Base-by-base conservation (phyloP, 2,329 filamentous ascomycete genomes). In the Phaeosphaeria sp. region DNA sequence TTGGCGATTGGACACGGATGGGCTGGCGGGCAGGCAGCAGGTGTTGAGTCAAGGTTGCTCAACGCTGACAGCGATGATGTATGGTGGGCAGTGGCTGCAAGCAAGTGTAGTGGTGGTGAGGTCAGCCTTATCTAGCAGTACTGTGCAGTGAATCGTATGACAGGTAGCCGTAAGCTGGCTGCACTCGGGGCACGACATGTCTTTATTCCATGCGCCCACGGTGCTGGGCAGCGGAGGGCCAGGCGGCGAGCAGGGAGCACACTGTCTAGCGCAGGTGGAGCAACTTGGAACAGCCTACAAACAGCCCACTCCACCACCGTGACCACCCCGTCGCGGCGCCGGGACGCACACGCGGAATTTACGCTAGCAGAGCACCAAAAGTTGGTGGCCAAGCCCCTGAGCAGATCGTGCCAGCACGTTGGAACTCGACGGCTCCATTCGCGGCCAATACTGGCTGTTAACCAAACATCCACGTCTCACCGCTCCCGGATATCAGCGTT, bases 341-440 rank as follows among this genome's bases (percentile, higher is more conserved):
- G 72, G 72, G 68, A 74, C 64, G 64, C 69, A 57, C 67, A 73
- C 66, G 69, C 70, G 70, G 69, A 66, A 61, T 56, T 52, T 52
- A 58, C 61, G 58, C 70, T 72, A 74, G 65, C 63, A 62, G 46
- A 58, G 58, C 65, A 57, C 64, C 61, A 66, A 51, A 60, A 62
- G 55, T 56, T 70, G 65, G 58, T 53, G 30, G 61, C 66, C 64
- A 56, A 36, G 66, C 67, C 70, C 70, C 67, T 68, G 66, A 65
- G 71, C 53, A 68, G 68, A 73, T 72, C 49, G 65, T 67, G 65
- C 68, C 69, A 69, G 53, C 22, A 56, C 48, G 44, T 63, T 66
- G 71, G 70, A 66, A 59, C 55, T 43, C 45, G 55, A 49, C 54
- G 51, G 49, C 49, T 42, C 54, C 55, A 18, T 45, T 56, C 43